A percentile compares a stretch with the other conserved stretches of the same genome.
Conservation (phyloP, 108 stramenopile species). For the Cyclotella sp. region DNA sequence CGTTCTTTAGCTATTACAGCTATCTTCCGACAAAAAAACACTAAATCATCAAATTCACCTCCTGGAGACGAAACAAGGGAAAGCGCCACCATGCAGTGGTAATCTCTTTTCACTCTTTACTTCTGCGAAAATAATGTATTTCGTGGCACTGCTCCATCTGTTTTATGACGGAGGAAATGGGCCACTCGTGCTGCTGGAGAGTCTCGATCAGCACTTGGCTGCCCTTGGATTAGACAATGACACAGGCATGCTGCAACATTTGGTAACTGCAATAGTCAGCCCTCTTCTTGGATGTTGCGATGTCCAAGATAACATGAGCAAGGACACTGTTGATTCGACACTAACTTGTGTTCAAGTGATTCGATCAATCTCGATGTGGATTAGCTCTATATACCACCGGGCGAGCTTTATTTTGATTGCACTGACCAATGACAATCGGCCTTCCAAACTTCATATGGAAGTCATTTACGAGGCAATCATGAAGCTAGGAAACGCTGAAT, state of each 20-base stretch:
- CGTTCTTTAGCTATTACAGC: slow-evolving; percentile 21
- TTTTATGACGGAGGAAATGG: slow-evolving; percentile 13
- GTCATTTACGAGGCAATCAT: slow-evolving; percentile 19
- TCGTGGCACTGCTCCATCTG: slow-evolving; percentile 32
- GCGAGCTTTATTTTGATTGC: slow-evolving; percentile 18
- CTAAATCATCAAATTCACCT: slow-evolving; percentile 20
- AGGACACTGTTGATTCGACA: slow-evolving; percentile 23
- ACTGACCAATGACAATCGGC: neutral
- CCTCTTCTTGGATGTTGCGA: slow-evolving; percentile 33
- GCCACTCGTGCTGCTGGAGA: slow-evolving; percentile 15
- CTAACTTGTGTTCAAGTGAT: slow-evolving; percentile 31
- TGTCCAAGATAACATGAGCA: slow-evolving; percentile 16
- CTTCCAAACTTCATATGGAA: neutral
- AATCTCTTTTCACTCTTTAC: slow-evolving; percentile 34
- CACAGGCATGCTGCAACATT: slow-evolving; percentile 31
- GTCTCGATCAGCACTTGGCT: slow-evolving; percentile 19
- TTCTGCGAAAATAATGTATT: slow-evolving; percentile 34
- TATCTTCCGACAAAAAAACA: slow-evolving; percentile 32
- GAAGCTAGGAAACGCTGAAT: slow-evolving; percentile 11
- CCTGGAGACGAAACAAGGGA: slow-evolving; percentile 23
- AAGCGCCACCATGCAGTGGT: slow-evolving; percentile 17
- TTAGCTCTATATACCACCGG: slow-evolving; percentile 28
- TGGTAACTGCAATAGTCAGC: slow-evolving; percentile 32
- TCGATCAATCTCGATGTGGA: slow-evolving; percentile 24
- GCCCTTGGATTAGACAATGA: slow-evolving; percentile 35